These are phyloP conservation scores for Dioszegia crocea DNA, from an alignment of 768 basidiomycete genomes.

Conservation along the genomic window DNA sequence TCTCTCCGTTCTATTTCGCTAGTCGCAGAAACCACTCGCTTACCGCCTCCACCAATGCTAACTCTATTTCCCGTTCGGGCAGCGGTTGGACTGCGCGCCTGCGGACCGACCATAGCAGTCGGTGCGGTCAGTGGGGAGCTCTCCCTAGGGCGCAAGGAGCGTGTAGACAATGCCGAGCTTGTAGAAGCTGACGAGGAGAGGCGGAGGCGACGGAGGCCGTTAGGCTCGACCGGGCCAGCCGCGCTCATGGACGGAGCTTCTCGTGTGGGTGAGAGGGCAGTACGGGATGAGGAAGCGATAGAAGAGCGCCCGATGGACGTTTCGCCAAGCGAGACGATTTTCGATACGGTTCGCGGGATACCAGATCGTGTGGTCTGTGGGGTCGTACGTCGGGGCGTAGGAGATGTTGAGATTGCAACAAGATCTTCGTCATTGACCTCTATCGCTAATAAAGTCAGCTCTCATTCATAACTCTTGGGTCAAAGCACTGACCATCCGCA, in stretches of 20 bases:
- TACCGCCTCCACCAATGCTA: conserved; percentile 10
- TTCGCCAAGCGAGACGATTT: conserved; percentile 8
- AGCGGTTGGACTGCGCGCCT: conserved; percentile 25
- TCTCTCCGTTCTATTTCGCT: background rate
- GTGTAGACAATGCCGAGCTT: conserved; percentile 1
- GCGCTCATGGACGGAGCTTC: background rate
- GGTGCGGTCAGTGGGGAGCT: conserved; percentile 4
- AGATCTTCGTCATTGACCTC: conserved; percentile 76
- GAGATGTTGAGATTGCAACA: conserved; percentile 40
- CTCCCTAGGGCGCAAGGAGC: conserved; percentile 5
- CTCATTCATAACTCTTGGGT: background rate
- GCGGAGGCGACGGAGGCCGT: conserved; percentile 26
- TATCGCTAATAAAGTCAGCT: conserved; percentile 58
- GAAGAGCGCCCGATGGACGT: conserved; percentile 1
- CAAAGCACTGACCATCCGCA: conserved; percentile 62
- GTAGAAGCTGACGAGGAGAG: conserved; percentile 27
- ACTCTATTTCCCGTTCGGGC: conserved; percentile 18
- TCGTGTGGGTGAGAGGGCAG: background rate
- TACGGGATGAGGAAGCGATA: background rate
- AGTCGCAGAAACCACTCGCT: background rate
- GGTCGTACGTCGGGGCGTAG: conserved; percentile 27
- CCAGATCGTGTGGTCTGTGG: conserved; percentile 5
- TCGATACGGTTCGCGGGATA: conserved; percentile 12
- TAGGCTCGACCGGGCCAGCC: conserved; percentile 12
- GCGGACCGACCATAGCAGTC: conserved; percentile 8